Conservation (phyloP, 805 yeast genomes). For the Spencermartinsiella europaea region DNA sequence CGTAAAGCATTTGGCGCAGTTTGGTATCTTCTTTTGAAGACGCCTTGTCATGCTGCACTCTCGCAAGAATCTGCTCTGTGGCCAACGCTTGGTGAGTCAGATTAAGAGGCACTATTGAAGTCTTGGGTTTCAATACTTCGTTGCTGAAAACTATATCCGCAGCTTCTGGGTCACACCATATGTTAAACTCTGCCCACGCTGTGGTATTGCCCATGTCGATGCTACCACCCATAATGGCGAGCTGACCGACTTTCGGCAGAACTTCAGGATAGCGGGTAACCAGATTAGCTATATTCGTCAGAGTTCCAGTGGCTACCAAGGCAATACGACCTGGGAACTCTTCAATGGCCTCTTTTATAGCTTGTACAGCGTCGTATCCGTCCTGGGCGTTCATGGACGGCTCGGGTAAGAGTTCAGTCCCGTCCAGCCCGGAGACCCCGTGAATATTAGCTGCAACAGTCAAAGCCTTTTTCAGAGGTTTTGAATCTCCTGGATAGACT, state of each 20-base stretch:
- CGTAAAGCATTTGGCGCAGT: conserved; percentile 50
- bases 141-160: conserved; percentile 54
- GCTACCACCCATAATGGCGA: conserved; percentile 78
- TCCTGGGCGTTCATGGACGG: conserved; percentile 36
- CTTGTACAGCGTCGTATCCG: conserved; percentile 36
- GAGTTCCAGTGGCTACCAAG: conserved; percentile 69
- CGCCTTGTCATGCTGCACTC: conserved; percentile 27
- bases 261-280: conserved; percentile 51
- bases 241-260: conserved; percentile 41
- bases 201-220: conserved; percentile 44
- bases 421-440: conserved; percentile 74
- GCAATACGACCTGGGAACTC: conserved; percentile 46
- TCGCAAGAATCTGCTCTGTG: conserved; percentile 36
- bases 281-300: conserved; percentile 64
- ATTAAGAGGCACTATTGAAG: conserved; percentile 59
- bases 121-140: conserved; percentile 41
- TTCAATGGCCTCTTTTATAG: conserved; percentile 41
- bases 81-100: conserved; percentile 64
- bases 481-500: conserved; percentile 60
- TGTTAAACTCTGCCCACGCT: conserved; percentile 66
- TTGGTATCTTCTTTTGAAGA: conserved; percentile 24
- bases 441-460: conserved; percentile 59
- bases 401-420: conserved; percentile 54
- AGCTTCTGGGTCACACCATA: conserved; percentile 71
- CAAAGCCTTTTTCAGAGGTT: conserved; percentile 50